These are phyloP conservation scores for Epicoccum nigrum DNA, from an alignment of 2,329 filamentous ascomycete genomes.

Conservation along the genomic window DNA sequence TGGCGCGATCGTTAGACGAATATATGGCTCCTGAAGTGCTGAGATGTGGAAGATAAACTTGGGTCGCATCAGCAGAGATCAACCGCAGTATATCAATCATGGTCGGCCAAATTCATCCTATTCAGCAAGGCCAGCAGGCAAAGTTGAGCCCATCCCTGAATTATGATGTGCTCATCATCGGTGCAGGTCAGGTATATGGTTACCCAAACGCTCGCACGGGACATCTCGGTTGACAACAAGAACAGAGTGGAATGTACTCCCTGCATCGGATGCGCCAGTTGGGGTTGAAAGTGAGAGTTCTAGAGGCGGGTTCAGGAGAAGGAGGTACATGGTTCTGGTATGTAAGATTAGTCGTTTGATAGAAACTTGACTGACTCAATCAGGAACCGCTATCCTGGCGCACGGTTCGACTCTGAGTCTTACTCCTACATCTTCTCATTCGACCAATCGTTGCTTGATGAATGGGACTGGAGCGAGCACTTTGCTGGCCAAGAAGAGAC, in stretches of 20 bases:
- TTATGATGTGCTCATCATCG: constrained; percentile 36
- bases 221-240: background rate
- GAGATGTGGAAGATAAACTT: background rate
- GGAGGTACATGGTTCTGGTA: constrained; percentile 49
- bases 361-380: constrained; percentile 17
- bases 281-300: constrained; percentile 35
- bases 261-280: constrained; percentile 44
- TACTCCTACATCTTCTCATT: constrained; percentile 56
- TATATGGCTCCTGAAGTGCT: background rate
- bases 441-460: constrained; percentile 50
- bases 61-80: background rate
- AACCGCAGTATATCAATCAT: too few species aligned
- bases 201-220: background rate
- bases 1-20: background rate
- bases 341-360: too few species aligned
- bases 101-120: constrained; percentile 20
- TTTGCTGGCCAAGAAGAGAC: constrained; percentile 52
- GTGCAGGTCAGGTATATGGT: constrained; percentile 37
- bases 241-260: constrained; percentile 39
- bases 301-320: constrained; percentile 43
- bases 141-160: constrained; percentile 24
- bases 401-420: constrained; percentile 56
- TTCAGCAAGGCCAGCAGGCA: constrained; percentile 6
- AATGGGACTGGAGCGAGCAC: constrained; percentile 51
- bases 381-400: constrained; percentile 56